These are phyloP conservation scores for Kwoniella heveanensis DNA, from an alignment of 768 basidiomycete species.

Conservation along the genomic window DNA sequence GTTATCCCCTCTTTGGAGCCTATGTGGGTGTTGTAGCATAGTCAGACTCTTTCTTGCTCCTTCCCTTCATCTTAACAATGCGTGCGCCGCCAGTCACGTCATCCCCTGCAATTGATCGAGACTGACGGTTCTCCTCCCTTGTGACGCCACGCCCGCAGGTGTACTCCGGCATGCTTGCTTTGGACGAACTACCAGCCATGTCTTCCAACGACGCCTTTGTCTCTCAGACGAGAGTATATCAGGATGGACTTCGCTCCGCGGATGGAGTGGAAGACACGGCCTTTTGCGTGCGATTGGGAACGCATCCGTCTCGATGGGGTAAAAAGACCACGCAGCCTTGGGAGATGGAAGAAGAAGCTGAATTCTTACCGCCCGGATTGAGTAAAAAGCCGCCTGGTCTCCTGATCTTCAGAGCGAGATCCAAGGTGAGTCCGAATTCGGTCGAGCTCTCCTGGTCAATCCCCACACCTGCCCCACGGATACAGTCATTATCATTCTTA, in stretches of 20 bases:
- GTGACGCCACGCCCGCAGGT: no score
- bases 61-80: no score
- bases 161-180: conserved; percentile 79
- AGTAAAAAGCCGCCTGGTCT: conserved; percentile 55
- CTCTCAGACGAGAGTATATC: conserved; percentile 69
- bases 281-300: conserved; percentile 64
- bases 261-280: conserved; percentile 85
- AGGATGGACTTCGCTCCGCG: conserved; percentile 82
- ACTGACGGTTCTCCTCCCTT: no score
- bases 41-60: no score
- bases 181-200: conserved; percentile 42
- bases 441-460: no score
- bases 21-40: conserved; percentile 55
- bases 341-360: conserved; percentile 35
- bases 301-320: conserved; percentile 60
- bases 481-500: no score
- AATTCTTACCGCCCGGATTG: conserved; percentile 61
- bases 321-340: conserved; percentile 33
- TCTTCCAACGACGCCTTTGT: conserved; percentile 37
- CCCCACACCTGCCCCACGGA: no score
- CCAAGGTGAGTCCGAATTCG: conserved; percentile 53
- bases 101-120: no score
- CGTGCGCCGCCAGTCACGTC: no score
- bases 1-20: conserved; percentile 52
- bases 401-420: conserved; percentile 51